Evolutionary conservation across 2,329 filamentous ascomycete genomes (phyloP), one percentile per base, ranked within the genome.

Genomic region (Colletotrichum sp.): DNA sequence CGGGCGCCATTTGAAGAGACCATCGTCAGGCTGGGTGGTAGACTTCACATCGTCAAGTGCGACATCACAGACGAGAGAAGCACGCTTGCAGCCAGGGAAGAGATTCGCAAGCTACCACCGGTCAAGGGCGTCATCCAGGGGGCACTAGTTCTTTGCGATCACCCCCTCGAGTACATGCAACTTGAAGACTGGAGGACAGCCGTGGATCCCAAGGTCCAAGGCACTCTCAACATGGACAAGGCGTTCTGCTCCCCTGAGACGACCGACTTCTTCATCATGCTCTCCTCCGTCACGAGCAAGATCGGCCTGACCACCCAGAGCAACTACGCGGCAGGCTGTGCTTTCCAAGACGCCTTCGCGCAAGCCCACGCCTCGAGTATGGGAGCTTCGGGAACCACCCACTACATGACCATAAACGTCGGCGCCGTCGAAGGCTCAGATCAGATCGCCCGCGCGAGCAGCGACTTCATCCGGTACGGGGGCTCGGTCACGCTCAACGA

Each of bases 311-410:
- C 34, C 34, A 38, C 34, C 3, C 77, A 78, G 24, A 16, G 64
- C 34, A 71, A 70, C 3, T 78, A 78, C 26, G 77, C 72, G 8
- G 77, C 75, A 26, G 84, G 82, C 12, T 81, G 81, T 61, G 76
- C 80, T 16, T 86, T 81, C 78, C 82, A 85, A 65, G 84, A 86
- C 74, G 80, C 80, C 2, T 74, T 74, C 21, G 66, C 71, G 4
- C 34, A 38, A 38, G 34, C 34, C 15, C 34, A 38, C 34, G 21
- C 1, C 26, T 28, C 21, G 26, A 77, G 48, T 55, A n/a, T 55
- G 13, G 43, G 28, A n/a, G 13, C 10, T 18, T 12, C 38, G 5
- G 28, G 30, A 16, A 36, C 26, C 63, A 77, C 76, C 2, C 76
- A 76, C 38, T 77, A 74, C 64, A 76, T 80, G 8, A 70, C 79